Conservation (phyloP, 1,284 basidiomycete genomes). For the Marasmius sp. region DNA sequence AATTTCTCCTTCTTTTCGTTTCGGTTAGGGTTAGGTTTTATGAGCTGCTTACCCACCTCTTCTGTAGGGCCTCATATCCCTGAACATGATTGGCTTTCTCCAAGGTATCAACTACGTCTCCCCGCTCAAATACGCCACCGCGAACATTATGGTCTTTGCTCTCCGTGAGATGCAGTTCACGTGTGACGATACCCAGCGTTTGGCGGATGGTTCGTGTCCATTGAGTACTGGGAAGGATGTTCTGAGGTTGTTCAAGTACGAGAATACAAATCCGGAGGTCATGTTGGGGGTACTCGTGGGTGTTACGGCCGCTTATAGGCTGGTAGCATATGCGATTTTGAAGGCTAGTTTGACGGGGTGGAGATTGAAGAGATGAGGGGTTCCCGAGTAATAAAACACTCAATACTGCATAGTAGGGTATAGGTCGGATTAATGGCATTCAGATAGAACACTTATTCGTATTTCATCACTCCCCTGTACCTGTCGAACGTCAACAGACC, state of each 20-base stretch:
- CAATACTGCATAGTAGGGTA: too few relatives aligned
- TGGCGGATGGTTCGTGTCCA: slow-evolving; percentile 10
- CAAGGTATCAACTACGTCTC: slow-evolving; percentile 17
- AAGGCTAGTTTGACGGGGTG: background rate
- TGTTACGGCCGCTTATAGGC: slow-evolving; percentile 10
- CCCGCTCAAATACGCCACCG: slow-evolving; percentile 12
- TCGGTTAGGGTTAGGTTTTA: background rate
- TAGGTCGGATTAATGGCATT: background rate
- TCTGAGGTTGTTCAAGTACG: slow-evolving; percentile 11
- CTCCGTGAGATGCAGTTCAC: slow-evolving; percentile 12
- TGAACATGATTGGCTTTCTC: slow-evolving; percentile 14
- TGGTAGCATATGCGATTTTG: slow-evolving; percentile 13
- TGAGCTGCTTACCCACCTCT: background rate
- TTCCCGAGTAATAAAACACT: too few relatives aligned
- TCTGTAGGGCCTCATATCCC: slow-evolving; percentile 10
- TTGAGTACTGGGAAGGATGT: slow-evolving; percentile 13
- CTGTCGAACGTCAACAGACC: too few relatives aligned
- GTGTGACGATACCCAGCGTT: slow-evolving; percentile 10
- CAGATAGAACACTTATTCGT: slow-evolving; percentile 23
- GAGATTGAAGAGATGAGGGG: background rate
- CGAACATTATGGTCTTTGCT: slow-evolving; percentile 11
- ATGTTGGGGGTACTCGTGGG: slow-evolving; percentile 12
- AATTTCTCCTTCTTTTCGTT: background rate
- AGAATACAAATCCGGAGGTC: slow-evolving; percentile 8
- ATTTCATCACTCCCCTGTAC: too few relatives aligned